Base-by-base conservation (phyloP, 768 basidiomycete genomes). In the Agrocybe chaxingu region DNA sequence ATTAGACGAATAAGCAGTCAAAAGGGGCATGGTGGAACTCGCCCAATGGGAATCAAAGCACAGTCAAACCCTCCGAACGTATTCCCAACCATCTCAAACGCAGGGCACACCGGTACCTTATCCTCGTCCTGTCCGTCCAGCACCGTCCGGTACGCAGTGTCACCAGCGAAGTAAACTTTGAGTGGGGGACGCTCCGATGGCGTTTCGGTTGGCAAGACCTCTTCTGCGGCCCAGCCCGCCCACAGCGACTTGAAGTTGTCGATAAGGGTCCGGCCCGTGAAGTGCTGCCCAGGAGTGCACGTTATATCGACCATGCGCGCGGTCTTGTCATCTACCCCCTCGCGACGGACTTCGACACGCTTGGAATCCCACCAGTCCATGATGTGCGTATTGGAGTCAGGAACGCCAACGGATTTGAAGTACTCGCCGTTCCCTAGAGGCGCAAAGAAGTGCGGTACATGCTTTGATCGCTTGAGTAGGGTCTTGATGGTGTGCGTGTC, bases 21-120 rank as follows among this genome's bases (percentile, higher is more conserved):
- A 42, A n/a, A 40, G 41, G 11, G 29, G 9, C 9, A 38, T 7
- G 40, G 0, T 33, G 2, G 40, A 42, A 19, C 65, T 61, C 60
- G 68, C 78, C 76, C 83, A 79, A 87, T 87, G 0, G 87, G 87
- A 51, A 89, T 82, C 63, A 87, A 62, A 3, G 83, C 83, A 31
- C 88, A 66, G 59, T 89, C 85, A 56, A 89, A 83, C 0, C 74
- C 76, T 0, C 83, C 84, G 54, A 81, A 81, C 8, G 61, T 63
- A 42, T 78, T 70, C 2, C 88, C 89, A 45, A 92, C 84, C 63
- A 85, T 77, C 59, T 76, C 75, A 65, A 92, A 92, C 3, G 78
- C 87, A 4, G 88, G 89, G 61, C 88, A 90, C 8, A 72, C 65
- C 0, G 84, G 79, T 1, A 78, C 71, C n/a, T 66, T 64, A 1